These are phyloP conservation scores for Curvularia sp. DNA, from an alignment of 2,329 filamentous ascomycete genomes.

Conservation along the genomic window DNA sequence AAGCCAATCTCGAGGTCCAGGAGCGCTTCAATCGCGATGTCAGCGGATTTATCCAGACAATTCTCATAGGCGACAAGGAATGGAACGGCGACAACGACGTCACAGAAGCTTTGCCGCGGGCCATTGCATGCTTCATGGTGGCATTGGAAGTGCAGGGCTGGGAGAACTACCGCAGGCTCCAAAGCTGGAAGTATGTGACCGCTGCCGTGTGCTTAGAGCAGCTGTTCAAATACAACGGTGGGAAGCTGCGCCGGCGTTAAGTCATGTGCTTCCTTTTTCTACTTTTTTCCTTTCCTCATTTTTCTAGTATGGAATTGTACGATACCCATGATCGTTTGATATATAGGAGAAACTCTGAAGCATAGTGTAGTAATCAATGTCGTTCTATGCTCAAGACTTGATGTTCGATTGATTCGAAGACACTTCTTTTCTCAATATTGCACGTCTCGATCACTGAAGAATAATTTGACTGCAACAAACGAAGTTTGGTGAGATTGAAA, in stretches of 20 bases:
- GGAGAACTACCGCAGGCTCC: constrained; percentile 44
- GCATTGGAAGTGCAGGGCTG: constrained; percentile 45
- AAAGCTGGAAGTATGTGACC: constrained; percentile 62
- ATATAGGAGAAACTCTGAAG: not conserved
- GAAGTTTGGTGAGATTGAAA: not conserved
- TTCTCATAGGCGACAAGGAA: constrained; percentile 49
- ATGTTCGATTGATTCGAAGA: not conserved
- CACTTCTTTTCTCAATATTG: not conserved
- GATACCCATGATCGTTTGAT: no score
- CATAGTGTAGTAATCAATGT: not conserved
- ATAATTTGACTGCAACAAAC: no score
- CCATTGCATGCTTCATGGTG: constrained; percentile 59
- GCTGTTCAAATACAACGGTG: constrained; percentile 46
- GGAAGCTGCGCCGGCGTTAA: constrained; percentile 26
- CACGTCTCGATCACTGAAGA: no score
- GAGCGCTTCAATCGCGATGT: constrained; percentile 54
- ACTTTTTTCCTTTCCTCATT: not conserved
- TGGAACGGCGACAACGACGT: constrained; percentile 35
- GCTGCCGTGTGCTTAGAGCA: constrained; percentile 60
- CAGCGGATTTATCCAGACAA: constrained; percentile 54
- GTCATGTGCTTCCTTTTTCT: not conserved
- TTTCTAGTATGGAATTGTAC: not conserved
- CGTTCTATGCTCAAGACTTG: not conserved
- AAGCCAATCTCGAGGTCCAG: constrained; percentile 46
- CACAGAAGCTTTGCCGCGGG: constrained; percentile 55